phyloP scores from a whole-genome alignment of 2,329 filamentous ascomycete genomes.

The Cucurbitaria berberidis region DNA sequence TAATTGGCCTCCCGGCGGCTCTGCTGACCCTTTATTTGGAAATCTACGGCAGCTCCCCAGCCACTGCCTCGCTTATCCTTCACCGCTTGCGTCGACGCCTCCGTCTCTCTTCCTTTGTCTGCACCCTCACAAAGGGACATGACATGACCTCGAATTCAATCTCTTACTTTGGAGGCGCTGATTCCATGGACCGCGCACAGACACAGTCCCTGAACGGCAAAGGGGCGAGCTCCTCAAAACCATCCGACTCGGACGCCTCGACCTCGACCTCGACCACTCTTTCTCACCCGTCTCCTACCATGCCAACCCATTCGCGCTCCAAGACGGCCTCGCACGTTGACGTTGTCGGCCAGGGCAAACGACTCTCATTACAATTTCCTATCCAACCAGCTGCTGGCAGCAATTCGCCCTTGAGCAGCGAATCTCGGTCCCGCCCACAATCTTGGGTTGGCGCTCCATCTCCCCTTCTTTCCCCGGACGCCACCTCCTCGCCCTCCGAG shows the following conservation, averaged over 20 bases:
- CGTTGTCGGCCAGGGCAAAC: constrained; percentile 49
- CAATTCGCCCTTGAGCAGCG: constrained; percentile 39
- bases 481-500: constrained; percentile 35
- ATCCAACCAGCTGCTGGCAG: constrained; percentile 49
- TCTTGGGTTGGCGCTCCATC: constrained; percentile 48
- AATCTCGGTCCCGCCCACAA: constrained; percentile 46
- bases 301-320: constrained; percentile 41
- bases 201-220: constrained; percentile 37
- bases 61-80: constrained; percentile 41
- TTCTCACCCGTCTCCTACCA: constrained; percentile 21
- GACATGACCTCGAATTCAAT: constrained; percentile 31
- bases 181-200: constrained; percentile 41
- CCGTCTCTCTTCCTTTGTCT: constrained; percentile 30
- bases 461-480: constrained; percentile 35
- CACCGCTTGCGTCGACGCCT: constrained; percentile 44
- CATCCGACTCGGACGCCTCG: constrained; percentile 16
- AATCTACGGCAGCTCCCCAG: constrained; percentile 36
- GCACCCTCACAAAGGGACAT: constrained; percentile 29
- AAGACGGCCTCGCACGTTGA: constrained; percentile 44
- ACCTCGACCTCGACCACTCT: constrained; percentile 14
- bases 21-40: constrained; percentile 42
- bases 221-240: constrained; percentile 25
- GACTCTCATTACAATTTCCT: constrained; percentile 58
- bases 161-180: constrained; percentile 25
- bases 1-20: constrained; percentile 36